Evolutionary conservation across 139 green algal species (phyloP), one percentile per base, ranked within the genome.

Genomic region (Chlorella sp.): DNA sequence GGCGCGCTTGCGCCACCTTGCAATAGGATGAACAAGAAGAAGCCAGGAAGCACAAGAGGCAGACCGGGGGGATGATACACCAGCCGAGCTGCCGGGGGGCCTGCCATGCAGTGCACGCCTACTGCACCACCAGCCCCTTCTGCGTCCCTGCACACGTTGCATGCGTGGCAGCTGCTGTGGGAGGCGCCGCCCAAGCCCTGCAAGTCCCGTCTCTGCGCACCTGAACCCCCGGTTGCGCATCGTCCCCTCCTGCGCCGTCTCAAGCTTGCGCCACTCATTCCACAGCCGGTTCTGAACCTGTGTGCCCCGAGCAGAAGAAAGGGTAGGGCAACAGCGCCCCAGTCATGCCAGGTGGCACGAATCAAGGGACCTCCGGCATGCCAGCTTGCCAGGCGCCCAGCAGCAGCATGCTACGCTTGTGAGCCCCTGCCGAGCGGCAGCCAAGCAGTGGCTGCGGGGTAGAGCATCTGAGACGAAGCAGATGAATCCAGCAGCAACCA

Each of bases 201-300:
- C 5, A 57, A 57, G 48, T 57, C 7, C 64, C 11, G 64, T 14
- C 5, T 2, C 64, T 71, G 11, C 69, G 32, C 39, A 91, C 91
- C 66, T 91, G 90, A 89, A 95, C 0, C 87, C 75, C 9, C 85
- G 73, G 86, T 94, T 91, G 73, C 90, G 90, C 61, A 95, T 53
- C 24, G 68, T 89, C 36, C 93, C 93, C 37, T 92, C 88, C 36
- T 40, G 75, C 37, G 93, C 92, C 36, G 42, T 48, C 42, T 95
- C 85, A 37, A 95, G 81, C 85, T 95, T 95, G 48, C 86, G 85
- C 93, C 93, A 95, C 76, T 95, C 92, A 9, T 61, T 24, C 42
- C 85, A 42, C 42, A 93, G 42, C 37, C 79, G 85, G 32, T 69
- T 32, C 53, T 92, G 82, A 39, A 90, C n/a, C 76, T 91, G 81